A percentile compares a stretch with the other conserved stretches of the same genome.
Conservation (phyloP, 371 early-diverging fungal species). For the Mucor ambiguus region DNA sequence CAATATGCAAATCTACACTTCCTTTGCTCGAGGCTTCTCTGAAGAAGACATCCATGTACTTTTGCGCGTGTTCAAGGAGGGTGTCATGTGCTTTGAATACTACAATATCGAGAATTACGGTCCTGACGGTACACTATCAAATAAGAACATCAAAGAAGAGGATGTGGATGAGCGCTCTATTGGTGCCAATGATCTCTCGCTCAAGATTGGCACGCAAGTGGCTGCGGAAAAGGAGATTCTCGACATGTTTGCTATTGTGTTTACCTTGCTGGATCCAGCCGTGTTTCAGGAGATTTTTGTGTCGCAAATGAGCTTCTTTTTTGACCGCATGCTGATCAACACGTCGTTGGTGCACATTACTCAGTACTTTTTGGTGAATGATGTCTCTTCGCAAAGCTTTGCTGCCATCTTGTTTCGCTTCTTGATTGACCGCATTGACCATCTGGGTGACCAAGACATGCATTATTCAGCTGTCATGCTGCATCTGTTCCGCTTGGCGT, state of each 20-base stretch:
- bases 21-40: slow-evolving; percentile 64
- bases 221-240: slow-evolving; percentile 88
- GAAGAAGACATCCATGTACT: slow-evolving; percentile 72
- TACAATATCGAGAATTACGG: slow-evolving; percentile 76
- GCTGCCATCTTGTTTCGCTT: slow-evolving; percentile 78
- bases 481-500: slow-evolving; percentile 90
- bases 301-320: slow-evolving; percentile 88
- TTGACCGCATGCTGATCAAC: slow-evolving; percentile 84
- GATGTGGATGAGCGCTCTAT: slow-evolving; percentile 20
- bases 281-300: slow-evolving; percentile 96
- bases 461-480: slow-evolving; percentile 82
- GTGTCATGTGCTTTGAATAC: slow-evolving; percentile 87
- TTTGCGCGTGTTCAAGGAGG: slow-evolving; percentile 79
- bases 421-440: slow-evolving; percentile 82
- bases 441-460: slow-evolving; percentile 79
- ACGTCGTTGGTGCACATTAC: slow-evolving; percentile 82
- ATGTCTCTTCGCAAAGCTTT: slow-evolving; percentile 77
- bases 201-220: slow-evolving; percentile 54
- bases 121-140: slow-evolving; percentile 47
- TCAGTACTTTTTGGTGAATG: slow-evolving; percentile 86
- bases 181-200: slow-evolving; percentile 32
- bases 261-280: slow-evolving; percentile 86
- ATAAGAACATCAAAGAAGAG: slow-evolving; percentile 14
- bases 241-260: slow-evolving; percentile 89
- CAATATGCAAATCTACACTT: slow-evolving; percentile 34